phyloP scores from a whole-genome alignment of 2,329 filamentous ascomycete genomes.

The Beauveria caledonica region DNA sequence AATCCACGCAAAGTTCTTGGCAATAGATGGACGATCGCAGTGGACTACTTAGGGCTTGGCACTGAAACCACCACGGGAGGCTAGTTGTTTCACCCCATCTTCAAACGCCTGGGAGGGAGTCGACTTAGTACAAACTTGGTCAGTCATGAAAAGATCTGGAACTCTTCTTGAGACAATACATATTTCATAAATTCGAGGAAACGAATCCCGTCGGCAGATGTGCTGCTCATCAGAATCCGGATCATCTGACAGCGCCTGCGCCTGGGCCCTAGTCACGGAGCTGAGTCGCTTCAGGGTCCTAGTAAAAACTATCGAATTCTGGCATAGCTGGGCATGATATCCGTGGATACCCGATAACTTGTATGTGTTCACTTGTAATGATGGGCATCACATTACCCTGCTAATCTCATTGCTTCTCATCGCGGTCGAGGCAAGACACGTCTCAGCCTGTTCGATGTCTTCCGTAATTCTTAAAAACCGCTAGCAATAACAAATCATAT shows the following conservation, averaged over 20 bases:
- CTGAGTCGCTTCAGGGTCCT: too few relatives aligned
- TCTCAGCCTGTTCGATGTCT: not conserved
- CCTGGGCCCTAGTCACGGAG: too few relatives aligned
- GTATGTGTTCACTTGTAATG: not conserved
- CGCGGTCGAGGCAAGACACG: not conserved
- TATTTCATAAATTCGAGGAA: not conserved
- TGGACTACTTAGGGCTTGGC: not conserved
- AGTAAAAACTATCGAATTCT: too few relatives aligned
- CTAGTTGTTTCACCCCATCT: not conserved
- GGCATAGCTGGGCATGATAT: too few relatives aligned
- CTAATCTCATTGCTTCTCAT: not conserved
- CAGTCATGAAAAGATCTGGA: not conserved
- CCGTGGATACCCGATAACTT: not conserved
- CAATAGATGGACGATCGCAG: not conserved
- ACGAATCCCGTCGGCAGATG: not conserved
- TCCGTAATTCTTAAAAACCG: constrained; percentile 31
- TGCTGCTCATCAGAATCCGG: not conserved
- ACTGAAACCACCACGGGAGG: not conserved
- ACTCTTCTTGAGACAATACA: not conserved
- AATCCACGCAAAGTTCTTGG: not conserved
- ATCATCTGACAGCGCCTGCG: not conserved
- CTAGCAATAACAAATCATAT: constrained; percentile 52
- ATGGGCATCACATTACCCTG: not conserved
- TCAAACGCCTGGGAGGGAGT: not conserved
- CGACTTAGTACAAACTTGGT: too few relatives aligned